Percentiles rank a stretch among this genome's conserved stretches.
Conservation (phyloP, 2,329 filamentous ascomycete genomes). For the Pseudogymnoascus pannorum region DNA sequence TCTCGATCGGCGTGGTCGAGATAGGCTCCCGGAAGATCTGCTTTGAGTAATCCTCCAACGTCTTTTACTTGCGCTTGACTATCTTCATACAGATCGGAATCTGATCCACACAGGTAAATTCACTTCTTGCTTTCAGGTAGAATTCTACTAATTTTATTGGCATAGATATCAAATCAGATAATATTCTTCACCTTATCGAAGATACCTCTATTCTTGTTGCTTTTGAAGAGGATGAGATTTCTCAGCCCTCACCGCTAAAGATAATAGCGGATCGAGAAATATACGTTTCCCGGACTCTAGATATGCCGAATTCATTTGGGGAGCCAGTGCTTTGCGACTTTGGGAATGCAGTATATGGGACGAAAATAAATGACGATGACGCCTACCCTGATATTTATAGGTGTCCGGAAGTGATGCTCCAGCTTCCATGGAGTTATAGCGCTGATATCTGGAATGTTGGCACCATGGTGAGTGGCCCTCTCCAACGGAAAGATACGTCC, state of each 20-base stretch:
- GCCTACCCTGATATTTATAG: slow-evolving; percentile 36
- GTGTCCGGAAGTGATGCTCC: slow-evolving; percentile 39
- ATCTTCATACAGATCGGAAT: slow-evolving; percentile 37
- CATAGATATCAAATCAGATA: slow-evolving; percentile 39
- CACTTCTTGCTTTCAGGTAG: slow-evolving; percentile 2
- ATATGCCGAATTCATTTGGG: slow-evolving; percentile 27
- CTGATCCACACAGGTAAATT: slow-evolving; percentile 39
- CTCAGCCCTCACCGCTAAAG: slow-evolving; percentile 36
- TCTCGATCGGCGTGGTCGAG: slow-evolving; percentile 33
- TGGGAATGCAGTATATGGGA: slow-evolving; percentile 36
- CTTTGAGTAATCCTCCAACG: slow-evolving; percentile 32
- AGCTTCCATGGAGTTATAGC: slow-evolving; percentile 21
- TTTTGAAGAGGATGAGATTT: slow-evolving; percentile 35
- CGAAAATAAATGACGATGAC: slow-evolving; percentile 28
- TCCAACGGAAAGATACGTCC: slow-evolving; percentile 3
- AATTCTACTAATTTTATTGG: slow-evolving; percentile 13
- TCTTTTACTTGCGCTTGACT: slow-evolving; percentile 39
- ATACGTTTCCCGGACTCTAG: slow-evolving; percentile 36
- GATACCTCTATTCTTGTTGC: slow-evolving; percentile 31
- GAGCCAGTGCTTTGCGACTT: slow-evolving; percentile 41
- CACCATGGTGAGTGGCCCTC: slow-evolving; percentile 16
- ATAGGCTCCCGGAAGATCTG: slow-evolving; percentile 30
- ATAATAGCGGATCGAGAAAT: slow-evolving; percentile 33
- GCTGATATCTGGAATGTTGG: slow-evolving; percentile 24
- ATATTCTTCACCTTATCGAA: slow-evolving; percentile 36